These are phyloP conservation scores for Amauroascus verrucosus DNA, from an alignment of 2,329 filamentous ascomycete species.

Conservation along the genomic window DNA sequence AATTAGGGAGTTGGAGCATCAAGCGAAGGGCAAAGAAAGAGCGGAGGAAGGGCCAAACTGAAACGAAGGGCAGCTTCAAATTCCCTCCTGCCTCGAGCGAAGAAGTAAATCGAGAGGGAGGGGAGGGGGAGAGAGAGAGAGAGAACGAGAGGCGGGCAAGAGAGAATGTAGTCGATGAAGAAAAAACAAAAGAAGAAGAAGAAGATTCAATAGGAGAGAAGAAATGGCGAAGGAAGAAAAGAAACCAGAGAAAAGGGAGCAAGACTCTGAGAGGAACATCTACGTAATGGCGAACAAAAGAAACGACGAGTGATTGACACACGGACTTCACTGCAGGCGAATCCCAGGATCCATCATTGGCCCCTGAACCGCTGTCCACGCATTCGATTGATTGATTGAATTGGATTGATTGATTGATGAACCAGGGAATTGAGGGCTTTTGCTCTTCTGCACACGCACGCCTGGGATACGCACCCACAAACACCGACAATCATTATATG, in stretches of 20 bases:
- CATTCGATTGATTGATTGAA: neutral
- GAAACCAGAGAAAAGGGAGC: constrained; percentile 1
- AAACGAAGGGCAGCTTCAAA: constrained; percentile 19
- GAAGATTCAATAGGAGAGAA: neutral
- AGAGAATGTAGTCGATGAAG: neutral
- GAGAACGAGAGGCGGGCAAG: neutral
- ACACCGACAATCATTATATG: no score
- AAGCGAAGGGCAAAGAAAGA: constrained; percentile 16
- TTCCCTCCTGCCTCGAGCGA: constrained; percentile 10
- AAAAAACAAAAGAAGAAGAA: constrained; percentile 8
- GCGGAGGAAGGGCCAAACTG: constrained; percentile 20
- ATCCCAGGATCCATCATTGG: neutral
- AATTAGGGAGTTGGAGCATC: constrained; percentile 16
- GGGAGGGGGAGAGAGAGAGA: neutral
- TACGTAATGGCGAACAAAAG: constrained; percentile 7
- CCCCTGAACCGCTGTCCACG: constrained; percentile 3
- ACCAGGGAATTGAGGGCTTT: no score
- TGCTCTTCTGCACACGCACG: no score
- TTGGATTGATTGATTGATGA: no score
- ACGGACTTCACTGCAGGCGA: neutral
- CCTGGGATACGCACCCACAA: no score
- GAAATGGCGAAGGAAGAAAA: constrained; percentile 1
- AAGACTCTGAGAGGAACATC: constrained; percentile 3
- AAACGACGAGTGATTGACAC: neutral
- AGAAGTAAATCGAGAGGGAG: neutral